Percentiles rank a stretch among this genome's conserved stretches.
These are phyloP conservation scores for Globisporangium rhizosaccharum DNA, from an alignment of 352 stramenopile species.

Conservation along the genomic window DNA sequence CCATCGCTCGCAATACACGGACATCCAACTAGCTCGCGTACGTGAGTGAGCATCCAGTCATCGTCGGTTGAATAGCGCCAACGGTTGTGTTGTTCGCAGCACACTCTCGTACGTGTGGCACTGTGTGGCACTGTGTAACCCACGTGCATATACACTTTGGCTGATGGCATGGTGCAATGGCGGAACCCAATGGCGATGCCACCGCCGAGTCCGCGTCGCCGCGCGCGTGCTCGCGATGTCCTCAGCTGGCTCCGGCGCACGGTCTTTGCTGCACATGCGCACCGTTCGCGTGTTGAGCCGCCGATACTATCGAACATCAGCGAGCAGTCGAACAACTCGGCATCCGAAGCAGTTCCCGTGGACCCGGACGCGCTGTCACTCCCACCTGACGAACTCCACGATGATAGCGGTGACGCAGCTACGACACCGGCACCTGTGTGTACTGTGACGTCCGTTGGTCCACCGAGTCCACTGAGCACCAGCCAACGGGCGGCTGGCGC, in stretches of 20 bases:
- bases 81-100: neutral
- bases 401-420: too few relatives aligned
- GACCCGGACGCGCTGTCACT: neutral
- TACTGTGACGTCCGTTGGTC: neutral
- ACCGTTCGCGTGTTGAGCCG: neutral
- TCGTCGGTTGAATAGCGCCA: neutral
- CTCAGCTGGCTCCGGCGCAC: neutral
- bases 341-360: neutral
- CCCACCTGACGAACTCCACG: too few relatives aligned
- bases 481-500: neutral
- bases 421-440: too few relatives aligned
- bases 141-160: neutral
- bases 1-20: neutral
- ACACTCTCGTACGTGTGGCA: neutral
- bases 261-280: neutral
- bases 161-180: conserved; percentile 7
- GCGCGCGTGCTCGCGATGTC: neutral
- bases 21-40: too few relatives aligned
- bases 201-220: neutral
- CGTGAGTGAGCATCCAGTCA: too few relatives aligned
- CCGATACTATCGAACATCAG: conserved; percentile 4
- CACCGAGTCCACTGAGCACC: neutral
- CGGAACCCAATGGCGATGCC: neutral
- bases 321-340: conserved; percentile 8
- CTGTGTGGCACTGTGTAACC: neutral